Evolutionary conservation across 306 rosid species (phyloP), one percentile per base, ranked within the genome.

Genomic region (Arachis hypogaea): DNA sequence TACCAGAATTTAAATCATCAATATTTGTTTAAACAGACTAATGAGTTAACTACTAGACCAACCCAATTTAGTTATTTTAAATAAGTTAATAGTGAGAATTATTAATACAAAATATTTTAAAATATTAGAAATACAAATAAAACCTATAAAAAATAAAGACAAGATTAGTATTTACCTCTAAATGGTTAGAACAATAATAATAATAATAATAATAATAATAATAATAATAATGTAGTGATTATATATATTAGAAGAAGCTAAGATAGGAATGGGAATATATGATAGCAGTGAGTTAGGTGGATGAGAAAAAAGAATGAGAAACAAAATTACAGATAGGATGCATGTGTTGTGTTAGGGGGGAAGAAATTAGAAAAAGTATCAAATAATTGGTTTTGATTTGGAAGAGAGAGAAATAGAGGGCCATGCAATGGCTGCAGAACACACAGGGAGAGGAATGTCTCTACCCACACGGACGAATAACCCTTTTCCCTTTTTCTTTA

Each of bases 391-490:
- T 59, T 59, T 64, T 69, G 63, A 59, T 40, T 51, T 22, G 58
- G 11, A 22, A 44, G 41, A 18, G 77, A 63, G 54, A 75, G 82
- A 72, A 64, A 56, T 72, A 33, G 38, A 33, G 59, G 80, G 30
- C 74, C 80, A 70, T 63, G 18, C 41, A 71, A 71, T 56, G 59
- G 69, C 63, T 54, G 59, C 61, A 63, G 64, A 62, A 22, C 22
- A 51, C 77, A 64, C 76, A 51, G 54, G 52, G 16, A 30, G 73
- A 72, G 72, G 87, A 86, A 83, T 88, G 84, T 85, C 28, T 22
- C 80, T 75, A 81, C 84, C 84, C 91, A 84, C 85, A 84, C 89
- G 81, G 83, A 80, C 83, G 73, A 80, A 78, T 67, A 55, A 60
- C 77, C 72, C 56, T 43, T 66, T 79, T 36, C 2, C 49, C 14